Evolutionary conservation across 495 filamentous ascomycete genomes (phyloP).

Genomic region (Hyaloscypha hepaticicola): DNA sequence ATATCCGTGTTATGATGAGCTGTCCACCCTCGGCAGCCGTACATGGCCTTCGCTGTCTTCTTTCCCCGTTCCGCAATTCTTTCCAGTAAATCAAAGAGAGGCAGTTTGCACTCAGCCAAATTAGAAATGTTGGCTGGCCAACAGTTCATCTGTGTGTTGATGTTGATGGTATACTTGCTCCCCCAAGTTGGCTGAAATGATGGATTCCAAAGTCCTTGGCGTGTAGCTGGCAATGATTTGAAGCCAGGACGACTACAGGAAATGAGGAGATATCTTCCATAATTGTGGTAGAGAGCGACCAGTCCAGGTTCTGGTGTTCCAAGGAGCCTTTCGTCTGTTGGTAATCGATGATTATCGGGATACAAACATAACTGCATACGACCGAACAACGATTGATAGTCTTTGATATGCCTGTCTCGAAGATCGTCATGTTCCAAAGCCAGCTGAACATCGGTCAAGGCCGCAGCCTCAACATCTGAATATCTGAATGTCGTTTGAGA

Average conservation of each 20-base stretch:
- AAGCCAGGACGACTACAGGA: slow-evolving; percentile 39
- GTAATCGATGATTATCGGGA: neutral
- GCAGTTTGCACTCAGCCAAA: slow-evolving; percentile 34
- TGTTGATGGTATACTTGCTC: slow-evolving; percentile 56
- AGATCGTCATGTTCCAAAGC: slow-evolving; percentile 28
- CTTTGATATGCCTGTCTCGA: slow-evolving; percentile 21
- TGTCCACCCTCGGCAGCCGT: slow-evolving; percentile 47
- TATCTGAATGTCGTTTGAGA: slow-evolving; percentile 43
- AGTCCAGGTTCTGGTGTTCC: slow-evolving; percentile 39
- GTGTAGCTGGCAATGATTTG: slow-evolving; percentile 49
- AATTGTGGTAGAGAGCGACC: slow-evolving; percentile 46
- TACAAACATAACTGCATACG: slow-evolving; percentile 12
- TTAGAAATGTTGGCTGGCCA: slow-evolving; percentile 51
- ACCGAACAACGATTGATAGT: slow-evolving; percentile 10
- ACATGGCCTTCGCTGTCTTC: slow-evolving; percentile 46
- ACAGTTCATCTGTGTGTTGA: slow-evolving; percentile 64
- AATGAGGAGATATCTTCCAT: slow-evolving; percentile 48
- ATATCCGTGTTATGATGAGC: slow-evolving; percentile 49
- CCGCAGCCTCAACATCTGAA: slow-evolving; percentile 30
- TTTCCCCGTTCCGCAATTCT: slow-evolving; percentile 37
- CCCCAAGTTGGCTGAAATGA: slow-evolving; percentile 51
- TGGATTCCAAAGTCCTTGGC: slow-evolving; percentile 59
- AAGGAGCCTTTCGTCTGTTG: slow-evolving; percentile 23
- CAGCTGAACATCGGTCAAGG: slow-evolving; percentile 30
- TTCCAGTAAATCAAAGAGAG: slow-evolving; percentile 44